phyloP scores from a whole-genome alignment of 148 eudicot species.

The Agrostemma githago region DNA sequence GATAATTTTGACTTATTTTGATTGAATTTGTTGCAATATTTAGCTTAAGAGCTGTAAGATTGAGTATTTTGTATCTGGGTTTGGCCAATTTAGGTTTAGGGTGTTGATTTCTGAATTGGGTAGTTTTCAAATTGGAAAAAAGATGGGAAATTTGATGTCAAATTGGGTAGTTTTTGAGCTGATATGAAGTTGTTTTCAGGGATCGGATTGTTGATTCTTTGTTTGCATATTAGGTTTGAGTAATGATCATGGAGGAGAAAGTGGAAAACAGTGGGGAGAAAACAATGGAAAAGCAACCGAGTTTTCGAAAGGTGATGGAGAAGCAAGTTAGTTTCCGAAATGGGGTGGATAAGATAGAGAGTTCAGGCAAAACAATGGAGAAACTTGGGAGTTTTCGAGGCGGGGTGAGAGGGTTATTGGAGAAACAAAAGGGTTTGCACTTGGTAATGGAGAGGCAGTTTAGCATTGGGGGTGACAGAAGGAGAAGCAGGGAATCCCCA shows the following conservation, averaged over 20 bases:
- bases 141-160: not conserved
- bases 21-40: not conserved
- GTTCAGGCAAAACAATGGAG: slow-evolving; percentile 37
- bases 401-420: slow-evolving; percentile 44
- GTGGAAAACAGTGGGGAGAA: slow-evolving; percentile 6
- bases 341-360: slow-evolving; percentile 34
- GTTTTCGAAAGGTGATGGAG: slow-evolving; percentile 27
- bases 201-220: slow-evolving; percentile 14
- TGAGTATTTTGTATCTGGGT: slow-evolving; percentile 5
- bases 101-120: slow-evolving; percentile 19
- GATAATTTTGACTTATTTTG: not conserved
- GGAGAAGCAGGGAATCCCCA: slow-evolving; percentile 70
- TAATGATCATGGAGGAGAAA: slow-evolving; percentile 32
- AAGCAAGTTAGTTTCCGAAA: slow-evolving; percentile 33
- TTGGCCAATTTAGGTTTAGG: slow-evolving; percentile 11
- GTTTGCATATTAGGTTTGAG: slow-evolving; percentile 12
- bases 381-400: slow-evolving; percentile 51
- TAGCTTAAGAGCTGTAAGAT: not conserved
- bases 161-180: slow-evolving; percentile 16
- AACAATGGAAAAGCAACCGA: slow-evolving; percentile 27
- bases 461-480: slow-evolving; percentile 72
- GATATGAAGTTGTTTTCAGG: slow-evolving; percentile 15
- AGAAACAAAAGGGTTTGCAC: slow-evolving; percentile 66
- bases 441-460: slow-evolving; percentile 71
- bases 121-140: slow-evolving; percentile 14